These are phyloP conservation scores for Gleditsia sinensis DNA, from an alignment of 306 rosid species.

Conservation along the genomic window DNA sequence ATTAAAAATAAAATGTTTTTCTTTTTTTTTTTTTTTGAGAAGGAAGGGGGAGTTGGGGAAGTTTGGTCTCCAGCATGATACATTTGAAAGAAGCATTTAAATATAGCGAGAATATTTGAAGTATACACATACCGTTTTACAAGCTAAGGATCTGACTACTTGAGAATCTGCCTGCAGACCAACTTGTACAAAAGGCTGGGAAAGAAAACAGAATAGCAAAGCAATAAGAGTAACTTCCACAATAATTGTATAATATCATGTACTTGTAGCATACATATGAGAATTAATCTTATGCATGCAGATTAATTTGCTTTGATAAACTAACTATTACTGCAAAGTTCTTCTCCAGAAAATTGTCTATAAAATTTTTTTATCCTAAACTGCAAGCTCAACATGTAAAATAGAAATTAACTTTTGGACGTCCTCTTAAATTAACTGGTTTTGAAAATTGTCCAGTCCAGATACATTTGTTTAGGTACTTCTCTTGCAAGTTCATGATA, in stretches of 20 bases:
- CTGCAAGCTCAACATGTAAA: background rate
- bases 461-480: background rate
- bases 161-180: constrained; percentile 88
- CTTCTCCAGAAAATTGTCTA: background rate
- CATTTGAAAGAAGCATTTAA: constrained; percentile 9
- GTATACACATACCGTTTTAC: constrained; percentile 70
- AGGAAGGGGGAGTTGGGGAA: background rate
- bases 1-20: background rate
- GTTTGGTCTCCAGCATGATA: constrained; percentile 14
- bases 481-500: constrained; percentile 9
- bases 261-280: background rate
- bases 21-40: background rate
- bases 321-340: background rate
- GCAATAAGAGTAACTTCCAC: constrained; percentile 32
- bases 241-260: background rate
- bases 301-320: background rate
- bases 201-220: constrained; percentile 29
- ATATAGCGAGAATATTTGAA: constrained; percentile 9
- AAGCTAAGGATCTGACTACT: constrained; percentile 72
- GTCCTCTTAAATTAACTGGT: background rate
- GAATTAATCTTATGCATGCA: background rate
- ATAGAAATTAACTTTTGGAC: constrained; percentile 4
- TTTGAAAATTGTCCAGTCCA: background rate
- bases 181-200: constrained; percentile 80
- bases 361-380: background rate